These are phyloP conservation scores for Dictyostelium intermedium DNA, from an alignment of 78 protist species.

Conservation along the genomic window DNA sequence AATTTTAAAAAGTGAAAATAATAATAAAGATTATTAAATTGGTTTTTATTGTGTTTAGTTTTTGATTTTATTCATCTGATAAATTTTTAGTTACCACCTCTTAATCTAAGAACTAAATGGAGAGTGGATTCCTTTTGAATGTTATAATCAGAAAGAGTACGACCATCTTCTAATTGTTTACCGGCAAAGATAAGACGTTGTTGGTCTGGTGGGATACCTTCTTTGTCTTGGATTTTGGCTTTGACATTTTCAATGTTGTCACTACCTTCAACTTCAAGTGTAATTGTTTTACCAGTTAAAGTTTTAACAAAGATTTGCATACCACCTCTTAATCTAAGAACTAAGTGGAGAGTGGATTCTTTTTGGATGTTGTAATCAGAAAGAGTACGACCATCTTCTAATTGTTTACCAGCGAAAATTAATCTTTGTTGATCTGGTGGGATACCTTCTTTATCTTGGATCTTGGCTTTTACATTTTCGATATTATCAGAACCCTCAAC, in stretches of 20 bases:
- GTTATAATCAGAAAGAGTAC: constrained; percentile 92
- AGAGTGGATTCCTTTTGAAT: constrained; percentile 95
- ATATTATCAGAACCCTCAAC: constrained; percentile 96
- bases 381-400: constrained; percentile 98
- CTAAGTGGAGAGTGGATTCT: constrained; percentile 94
- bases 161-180: constrained; percentile 97
- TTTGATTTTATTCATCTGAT: neutral
- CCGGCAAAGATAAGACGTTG: constrained; percentile 99
- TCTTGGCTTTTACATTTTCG: constrained; percentile 93
- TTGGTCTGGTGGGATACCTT: constrained; percentile 99
- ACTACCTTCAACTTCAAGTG: constrained; percentile 95
- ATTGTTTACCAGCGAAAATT: constrained; percentile 98
- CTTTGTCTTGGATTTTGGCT: constrained; percentile 98
- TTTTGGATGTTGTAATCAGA: constrained; percentile 98
- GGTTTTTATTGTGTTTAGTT: neutral
- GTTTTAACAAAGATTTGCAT: constrained; percentile 97
- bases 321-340: neutral
- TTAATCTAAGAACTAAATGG: constrained; percentile 80
- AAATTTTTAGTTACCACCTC: neutral
- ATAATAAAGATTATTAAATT: neutral
- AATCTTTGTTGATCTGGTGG: constrained; percentile 99
- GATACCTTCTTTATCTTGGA: constrained; percentile 97
- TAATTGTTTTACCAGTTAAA: constrained; percentile 98
- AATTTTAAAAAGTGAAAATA: neutral
- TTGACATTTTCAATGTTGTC: constrained; percentile 97